Conservation (phyloP, 1,284 basidiomycete genomes). For the Coniferiporia sulphurascens region DNA sequence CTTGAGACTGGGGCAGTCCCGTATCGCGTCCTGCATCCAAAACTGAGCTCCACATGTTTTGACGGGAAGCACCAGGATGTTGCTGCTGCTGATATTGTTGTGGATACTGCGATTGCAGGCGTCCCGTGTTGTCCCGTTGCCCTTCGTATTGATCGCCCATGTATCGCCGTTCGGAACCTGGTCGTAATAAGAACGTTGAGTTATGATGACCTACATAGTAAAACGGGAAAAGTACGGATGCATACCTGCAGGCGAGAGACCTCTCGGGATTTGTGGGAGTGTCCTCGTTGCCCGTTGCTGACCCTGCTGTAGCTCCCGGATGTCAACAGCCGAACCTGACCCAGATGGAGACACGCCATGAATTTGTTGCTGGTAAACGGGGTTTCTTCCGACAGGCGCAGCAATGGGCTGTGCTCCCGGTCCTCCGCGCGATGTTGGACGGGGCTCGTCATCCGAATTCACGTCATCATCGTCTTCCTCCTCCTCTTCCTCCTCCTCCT, state of each 20-base stretch:
- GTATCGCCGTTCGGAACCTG: slow-evolving; percentile 27
- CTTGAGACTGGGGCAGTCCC: slow-evolving; percentile 33
- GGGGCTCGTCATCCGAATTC: slow-evolving; percentile 53
- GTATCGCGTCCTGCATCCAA: slow-evolving; percentile 63
- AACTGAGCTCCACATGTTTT: slow-evolving; percentile 81
- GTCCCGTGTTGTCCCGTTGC: slow-evolving; percentile 30
- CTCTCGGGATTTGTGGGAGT: slow-evolving; percentile 24
- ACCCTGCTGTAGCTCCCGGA: slow-evolving; percentile 18
- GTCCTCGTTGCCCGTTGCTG: slow-evolving; percentile 22
- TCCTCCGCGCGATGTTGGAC: slow-evolving; percentile 22
- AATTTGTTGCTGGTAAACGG: slow-evolving; percentile 25
- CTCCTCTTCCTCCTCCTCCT: slow-evolving; percentile 68
- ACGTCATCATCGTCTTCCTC: slow-evolving; percentile 64
- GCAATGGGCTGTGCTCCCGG: slow-evolving; percentile 27
- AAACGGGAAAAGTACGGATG: slow-evolving; percentile 1
- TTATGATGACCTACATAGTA: neutral
- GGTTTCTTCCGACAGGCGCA: slow-evolving; percentile 24
- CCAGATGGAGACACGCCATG: slow-evolving; percentile 26
- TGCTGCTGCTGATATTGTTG: slow-evolving; percentile 28
- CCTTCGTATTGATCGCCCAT: slow-evolving; percentile 47
- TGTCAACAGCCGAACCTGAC: slow-evolving; percentile 15
- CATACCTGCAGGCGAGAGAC: slow-evolving; percentile 19
- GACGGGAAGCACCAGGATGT: slow-evolving; percentile 49
- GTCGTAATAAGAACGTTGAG: neutral
- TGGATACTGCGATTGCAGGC: slow-evolving; percentile 47